Percentiles rank a stretch among this genome's conserved stretches.
These are phyloP conservation scores for Ananas comosus DNA, from an alignment of 176 grass and related monocot species.

Conservation along the genomic window DNA sequence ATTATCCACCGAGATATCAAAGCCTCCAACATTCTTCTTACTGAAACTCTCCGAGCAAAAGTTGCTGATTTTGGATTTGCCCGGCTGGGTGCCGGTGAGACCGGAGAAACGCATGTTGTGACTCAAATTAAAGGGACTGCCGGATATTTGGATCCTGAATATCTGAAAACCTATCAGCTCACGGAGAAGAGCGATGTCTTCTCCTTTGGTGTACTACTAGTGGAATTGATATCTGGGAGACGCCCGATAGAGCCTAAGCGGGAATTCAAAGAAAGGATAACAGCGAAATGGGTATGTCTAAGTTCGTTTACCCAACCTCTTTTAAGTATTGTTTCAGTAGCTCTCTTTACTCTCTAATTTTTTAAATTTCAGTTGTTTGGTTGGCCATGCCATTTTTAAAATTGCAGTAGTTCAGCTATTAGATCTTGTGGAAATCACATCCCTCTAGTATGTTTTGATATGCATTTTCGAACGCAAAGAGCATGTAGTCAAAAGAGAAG, in stretches of 20 bases:
- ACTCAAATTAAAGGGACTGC: slow-evolving; percentile 94
- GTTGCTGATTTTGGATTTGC: slow-evolving; percentile 96
- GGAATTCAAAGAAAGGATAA: slow-evolving; percentile 52
- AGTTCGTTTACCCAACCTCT: neutral
- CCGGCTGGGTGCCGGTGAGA: slow-evolving; percentile 34
- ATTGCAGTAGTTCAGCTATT: no score
- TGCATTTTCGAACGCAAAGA: no score
- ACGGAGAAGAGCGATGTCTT: slow-evolving; percentile 94
- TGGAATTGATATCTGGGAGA: slow-evolving; percentile 58
- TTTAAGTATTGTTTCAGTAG: neutral
- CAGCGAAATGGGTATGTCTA: slow-evolving; percentile 48
- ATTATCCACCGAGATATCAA: slow-evolving; percentile 55
- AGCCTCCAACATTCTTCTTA: slow-evolving; percentile 65
- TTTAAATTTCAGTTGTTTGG: no score
- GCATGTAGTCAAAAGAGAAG: no score
- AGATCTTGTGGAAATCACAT: no score
- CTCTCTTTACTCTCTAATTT: no score
- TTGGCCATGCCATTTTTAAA: no score
- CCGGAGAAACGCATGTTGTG: slow-evolving; percentile 34
- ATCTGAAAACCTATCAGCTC: slow-evolving; percentile 83
- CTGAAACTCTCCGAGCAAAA: slow-evolving; percentile 70
- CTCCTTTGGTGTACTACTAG: slow-evolving; percentile 82
- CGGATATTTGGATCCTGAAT: slow-evolving; percentile 94
- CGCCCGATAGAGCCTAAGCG: slow-evolving; percentile 63
- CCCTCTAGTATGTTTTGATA: no score